Conservation (phyloP, 495 filamentous ascomycete species). For the Neohortaea acidophila region DNA sequence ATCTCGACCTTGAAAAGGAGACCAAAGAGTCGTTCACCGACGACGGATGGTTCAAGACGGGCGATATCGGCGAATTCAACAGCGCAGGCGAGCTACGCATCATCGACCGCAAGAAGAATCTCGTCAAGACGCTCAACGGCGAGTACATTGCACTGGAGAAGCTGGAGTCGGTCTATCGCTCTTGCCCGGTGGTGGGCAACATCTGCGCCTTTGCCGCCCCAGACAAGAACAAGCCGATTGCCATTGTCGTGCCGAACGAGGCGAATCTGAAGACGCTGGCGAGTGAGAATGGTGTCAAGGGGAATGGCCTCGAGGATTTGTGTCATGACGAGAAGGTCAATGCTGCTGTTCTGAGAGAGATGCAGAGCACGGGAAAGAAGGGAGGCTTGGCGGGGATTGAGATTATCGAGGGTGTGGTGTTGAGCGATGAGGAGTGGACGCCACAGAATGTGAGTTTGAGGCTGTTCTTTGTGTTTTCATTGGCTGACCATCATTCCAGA, state of each 20-base stretch:
- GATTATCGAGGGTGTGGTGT: slow-evolving; percentile 79
- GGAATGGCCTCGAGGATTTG: slow-evolving; percentile 56
- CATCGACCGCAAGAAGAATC: slow-evolving; percentile 96
- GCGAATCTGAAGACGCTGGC: slow-evolving; percentile 74
- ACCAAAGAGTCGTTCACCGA: slow-evolving; percentile 56
- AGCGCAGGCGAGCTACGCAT: slow-evolving; percentile 64
- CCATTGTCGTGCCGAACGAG: slow-evolving; percentile 87
- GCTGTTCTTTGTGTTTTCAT: background rate
- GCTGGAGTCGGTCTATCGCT: slow-evolving; percentile 89
- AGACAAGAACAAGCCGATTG: slow-evolving; percentile 70
- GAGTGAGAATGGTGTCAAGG: slow-evolving; percentile 51
- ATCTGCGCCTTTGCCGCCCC: slow-evolving; percentile 85
- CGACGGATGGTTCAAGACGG: slow-evolving; percentile 92
- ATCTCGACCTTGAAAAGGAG: slow-evolving; percentile 73
- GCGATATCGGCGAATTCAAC: slow-evolving; percentile 88
- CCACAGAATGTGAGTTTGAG: slow-evolving; percentile 70
- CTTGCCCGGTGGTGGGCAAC: slow-evolving; percentile 70
- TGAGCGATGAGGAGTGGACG: slow-evolving; percentile 95
- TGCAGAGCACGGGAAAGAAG: slow-evolving; percentile 57
- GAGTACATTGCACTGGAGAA: slow-evolving; percentile 99
- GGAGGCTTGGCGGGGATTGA: slow-evolving; percentile 75
- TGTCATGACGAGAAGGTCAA: slow-evolving; percentile 76
- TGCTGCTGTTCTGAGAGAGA: slow-evolving; percentile 59
- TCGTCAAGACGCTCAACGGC: slow-evolving; percentile 88
- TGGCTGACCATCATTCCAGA: slow-evolving; percentile 27